Evolutionary conservation across 805 yeast genomes (phyloP), one percentile per base, ranked within the genome.

Genomic region (Hyphopichia homilentoma): DNA sequence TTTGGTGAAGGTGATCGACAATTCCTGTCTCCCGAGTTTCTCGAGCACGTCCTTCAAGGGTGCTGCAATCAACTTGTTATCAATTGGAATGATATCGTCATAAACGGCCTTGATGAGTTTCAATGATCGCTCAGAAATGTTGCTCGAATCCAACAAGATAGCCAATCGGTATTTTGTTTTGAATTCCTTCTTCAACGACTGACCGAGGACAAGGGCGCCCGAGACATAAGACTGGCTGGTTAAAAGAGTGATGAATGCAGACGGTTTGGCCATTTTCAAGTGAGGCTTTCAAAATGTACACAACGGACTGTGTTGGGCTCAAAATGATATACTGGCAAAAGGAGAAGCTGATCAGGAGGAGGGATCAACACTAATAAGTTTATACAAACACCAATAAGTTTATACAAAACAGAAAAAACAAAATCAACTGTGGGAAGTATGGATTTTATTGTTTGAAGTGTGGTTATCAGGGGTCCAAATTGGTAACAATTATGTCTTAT

Each of bases 191-290:
- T 47, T 44, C 32, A 55, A 43, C 21, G 45, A 35, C 14, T 38
- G 32, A 6, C 47, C 61, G 20, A 55, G 42, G 14, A 50, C 46
- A 14, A 55, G 40, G 8, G 47, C 57, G 5, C 61, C 61, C 3
- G 59, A 48, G 18, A 55, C 40, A 33, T 55, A 55, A 7, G 50
- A 30, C 27, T 54, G 54, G 32, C 43, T 44, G 19, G 57, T 46
- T 31, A 56, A 41, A 6, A 56, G 47, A n/a, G 61, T 56, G 11
- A 47, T 44, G 35, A 43, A 56, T 6, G 60, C 54, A 17, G 33
- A 28, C 9, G 34, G 22, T 20, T 20, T 20, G 22, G 22, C 11
- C 22, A 20, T 20, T 20, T 20, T 20, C 22, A 11, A 20, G 22
- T 20, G 22, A 20, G 9, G 22, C 11, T 20, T 20, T n/a, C n/a